Conservation (phyloP, 306 rosid genomes). For the Pachyrhizus erosus region DNA sequence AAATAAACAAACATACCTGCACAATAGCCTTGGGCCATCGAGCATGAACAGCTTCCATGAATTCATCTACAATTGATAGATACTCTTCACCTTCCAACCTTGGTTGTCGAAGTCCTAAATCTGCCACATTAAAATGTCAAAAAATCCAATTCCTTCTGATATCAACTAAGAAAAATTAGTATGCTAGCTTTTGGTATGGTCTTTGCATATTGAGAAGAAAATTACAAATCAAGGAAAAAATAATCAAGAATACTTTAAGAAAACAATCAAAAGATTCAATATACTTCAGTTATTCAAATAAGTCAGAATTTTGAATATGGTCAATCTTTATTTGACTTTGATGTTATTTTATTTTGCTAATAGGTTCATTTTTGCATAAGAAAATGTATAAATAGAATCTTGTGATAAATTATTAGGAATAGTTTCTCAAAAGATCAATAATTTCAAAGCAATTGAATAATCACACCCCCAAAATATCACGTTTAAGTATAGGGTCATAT, state of each 20-base stretch:
- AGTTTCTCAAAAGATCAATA: conserved; percentile 16
- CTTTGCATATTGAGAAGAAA: too few species aligned
- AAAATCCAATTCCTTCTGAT: conserved; percentile 14
- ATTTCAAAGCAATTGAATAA: conserved; percentile 30
- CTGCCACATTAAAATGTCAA: conserved; percentile 66
- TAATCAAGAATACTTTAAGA: too few species aligned
- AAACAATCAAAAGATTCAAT: too few species aligned
- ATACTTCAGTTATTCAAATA: too few species aligned
- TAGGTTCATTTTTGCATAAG: background rate
- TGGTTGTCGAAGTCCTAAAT: conserved; percentile 97
- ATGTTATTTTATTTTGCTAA: too few species aligned
- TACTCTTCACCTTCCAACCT: conserved; percentile 99
- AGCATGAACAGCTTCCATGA: conserved; percentile 93
- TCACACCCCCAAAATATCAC: background rate
- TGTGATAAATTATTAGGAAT: background rate
- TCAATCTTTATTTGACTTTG: too few species aligned
- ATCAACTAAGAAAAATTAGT: too few species aligned
- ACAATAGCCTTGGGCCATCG: conserved; percentile 99
- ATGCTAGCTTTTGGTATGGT: too few species aligned
- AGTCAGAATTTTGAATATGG: too few species aligned
- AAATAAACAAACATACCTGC: conserved; percentile 61
- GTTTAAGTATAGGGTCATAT: background rate
- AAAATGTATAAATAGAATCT: background rate
- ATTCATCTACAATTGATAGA: conserved; percentile 90
- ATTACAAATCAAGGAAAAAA: too few species aligned